phyloP scores from a whole-genome alignment of 495 filamentous ascomycete species.

The Peziza echinospora region DNA sequence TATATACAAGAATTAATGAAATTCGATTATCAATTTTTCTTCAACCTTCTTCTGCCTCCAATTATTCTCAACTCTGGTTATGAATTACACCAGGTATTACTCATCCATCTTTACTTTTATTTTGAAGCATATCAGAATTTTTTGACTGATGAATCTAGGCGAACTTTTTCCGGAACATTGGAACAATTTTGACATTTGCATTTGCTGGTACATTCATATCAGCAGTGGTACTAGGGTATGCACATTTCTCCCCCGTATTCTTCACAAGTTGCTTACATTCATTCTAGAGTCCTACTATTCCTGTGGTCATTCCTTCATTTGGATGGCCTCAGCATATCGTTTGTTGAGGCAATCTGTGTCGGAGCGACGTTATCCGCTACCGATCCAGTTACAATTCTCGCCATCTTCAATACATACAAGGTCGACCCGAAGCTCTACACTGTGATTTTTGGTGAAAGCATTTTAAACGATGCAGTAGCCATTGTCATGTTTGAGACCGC shows the following conservation, averaged over 20 bases:
- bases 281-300: slow-evolving; percentile 41
- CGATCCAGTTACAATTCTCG: slow-evolving; percentile 89
- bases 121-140: slow-evolving; percentile 1
- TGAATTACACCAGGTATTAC: slow-evolving; percentile 72
- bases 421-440: slow-evolving; percentile 97
- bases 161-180: slow-evolving; percentile 97
- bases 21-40: slow-evolving; percentile 98
- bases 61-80: slow-evolving; percentile 96
- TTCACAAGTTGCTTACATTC: not conserved
- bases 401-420: slow-evolving; percentile 98
- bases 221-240: slow-evolving; percentile 58
- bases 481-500: slow-evolving; percentile 98
- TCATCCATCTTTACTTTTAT: slow-evolving; percentile 5
- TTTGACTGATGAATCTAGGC: slow-evolving; percentile 24
- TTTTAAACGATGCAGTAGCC: slow-evolving; percentile 91
- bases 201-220: slow-evolving; percentile 96
- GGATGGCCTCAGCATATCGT: slow-evolving; percentile 63
- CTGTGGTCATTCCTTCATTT: slow-evolving; percentile 72
- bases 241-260: not conserved
- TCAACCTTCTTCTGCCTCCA: slow-evolving; percentile 89
- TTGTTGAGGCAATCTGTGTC: slow-evolving; percentile 86
- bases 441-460: slow-evolving; percentile 93
- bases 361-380: slow-evolving; percentile 92
- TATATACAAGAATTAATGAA: slow-evolving; percentile 72
- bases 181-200: slow-evolving; percentile 93